Evolutionary conservation across 352 stramenopile genomes (phyloP).

Genomic region (Phytophthora agathidicida): DNA sequence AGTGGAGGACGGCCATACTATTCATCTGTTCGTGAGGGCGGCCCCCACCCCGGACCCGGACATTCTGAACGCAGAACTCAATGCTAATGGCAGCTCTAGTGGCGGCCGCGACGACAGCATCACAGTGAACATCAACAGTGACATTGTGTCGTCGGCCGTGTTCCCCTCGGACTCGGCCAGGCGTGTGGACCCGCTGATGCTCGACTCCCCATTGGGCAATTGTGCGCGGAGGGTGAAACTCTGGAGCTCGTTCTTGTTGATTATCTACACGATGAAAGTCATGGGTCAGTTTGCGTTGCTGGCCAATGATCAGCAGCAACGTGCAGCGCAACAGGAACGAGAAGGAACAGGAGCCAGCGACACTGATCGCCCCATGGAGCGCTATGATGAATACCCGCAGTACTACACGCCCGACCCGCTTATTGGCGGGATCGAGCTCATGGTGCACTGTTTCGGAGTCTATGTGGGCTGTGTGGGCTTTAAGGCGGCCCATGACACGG

Average conservation of each 20-base stretch:
- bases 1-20: conserved; percentile 90
- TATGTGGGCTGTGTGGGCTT: conserved; percentile 89
- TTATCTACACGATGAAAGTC: conserved; percentile 92
- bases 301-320: conserved; percentile 80
- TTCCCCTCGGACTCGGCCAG: conserved; percentile 84
- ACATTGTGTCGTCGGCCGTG: conserved; percentile 84
- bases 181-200: conserved; percentile 86
- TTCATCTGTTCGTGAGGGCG: conserved; percentile 91
- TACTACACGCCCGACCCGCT: conserved; percentile 83
- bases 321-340: conserved; percentile 37
- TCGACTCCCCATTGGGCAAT: conserved; percentile 83
- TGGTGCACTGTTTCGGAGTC: conserved; percentile 84
- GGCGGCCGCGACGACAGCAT: conserved; percentile 51
- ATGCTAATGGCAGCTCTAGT: conserved; percentile 25
- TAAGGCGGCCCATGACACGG: conserved; percentile 86
- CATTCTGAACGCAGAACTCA: conserved; percentile 50
- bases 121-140: conserved; percentile 78
- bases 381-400: conserved; percentile 79
- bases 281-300: conserved; percentile 87
- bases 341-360: conserved; percentile 35
- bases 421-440: conserved; percentile 67
- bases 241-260: conserved; percentile 88
- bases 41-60: conserved; percentile 65
- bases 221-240: conserved; percentile 86
- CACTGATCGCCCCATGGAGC: conserved; percentile 46